A percentile compares a stretch with the other conserved stretches of the same genome.
Conservation (phyloP, 106 monocot species). For the Platanthera zijinensis region DNA sequence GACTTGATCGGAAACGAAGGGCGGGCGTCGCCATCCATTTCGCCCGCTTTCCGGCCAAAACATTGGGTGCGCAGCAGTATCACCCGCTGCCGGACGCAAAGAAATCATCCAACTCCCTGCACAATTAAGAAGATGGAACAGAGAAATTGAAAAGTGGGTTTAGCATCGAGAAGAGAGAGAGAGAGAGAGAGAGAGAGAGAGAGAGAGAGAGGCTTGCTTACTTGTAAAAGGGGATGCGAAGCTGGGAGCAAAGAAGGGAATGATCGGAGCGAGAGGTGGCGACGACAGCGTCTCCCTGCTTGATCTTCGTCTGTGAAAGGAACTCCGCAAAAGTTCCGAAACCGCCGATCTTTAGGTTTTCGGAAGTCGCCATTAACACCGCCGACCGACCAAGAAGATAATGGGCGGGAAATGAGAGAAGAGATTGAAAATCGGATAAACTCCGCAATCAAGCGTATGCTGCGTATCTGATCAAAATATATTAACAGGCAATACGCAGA, state of each 20-base stretch:
- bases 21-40: conserved; percentile 21
- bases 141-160: not conserved
- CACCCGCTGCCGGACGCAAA: conserved; percentile 21
- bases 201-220: not conserved
- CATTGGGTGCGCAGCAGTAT: conserved; percentile 27
- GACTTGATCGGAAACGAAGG: conserved; percentile 23
- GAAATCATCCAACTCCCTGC: conserved; percentile 20
- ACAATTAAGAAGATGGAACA: not conserved
- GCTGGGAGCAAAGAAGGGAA: conserved; percentile 23
- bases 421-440: too few species aligned
- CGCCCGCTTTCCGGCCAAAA: conserved; percentile 33
- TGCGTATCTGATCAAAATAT: too few species aligned
- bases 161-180: not conserved
- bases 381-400: too few species aligned
- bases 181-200: not conserved
- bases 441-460: too few species aligned
- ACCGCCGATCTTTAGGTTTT: conserved; percentile 25
- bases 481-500: too few species aligned
- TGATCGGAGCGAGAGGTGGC: conserved; percentile 39
- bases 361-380: not conserved
- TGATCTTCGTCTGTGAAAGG: conserved; percentile 23
- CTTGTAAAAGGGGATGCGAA: conserved; percentile 35
- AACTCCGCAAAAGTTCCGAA: conserved; percentile 40
- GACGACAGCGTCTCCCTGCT: conserved; percentile 23
- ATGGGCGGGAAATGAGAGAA: too few species aligned